Conservation (phyloP, 2,329 filamentous ascomycete species). For the Pseudogymnoascus sp. region DNA sequence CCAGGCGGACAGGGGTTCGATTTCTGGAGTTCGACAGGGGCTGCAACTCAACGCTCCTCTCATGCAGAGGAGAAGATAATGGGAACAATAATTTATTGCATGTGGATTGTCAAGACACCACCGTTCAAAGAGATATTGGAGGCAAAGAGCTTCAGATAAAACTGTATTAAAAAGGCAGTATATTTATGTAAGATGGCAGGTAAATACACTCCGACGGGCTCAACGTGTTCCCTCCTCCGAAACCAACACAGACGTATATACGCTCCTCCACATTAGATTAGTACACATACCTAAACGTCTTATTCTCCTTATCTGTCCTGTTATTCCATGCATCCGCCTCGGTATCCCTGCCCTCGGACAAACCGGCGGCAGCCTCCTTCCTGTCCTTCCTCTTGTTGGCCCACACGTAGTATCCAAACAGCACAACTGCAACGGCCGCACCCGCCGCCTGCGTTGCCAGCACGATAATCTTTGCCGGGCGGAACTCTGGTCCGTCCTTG, state of each 20-base stretch:
- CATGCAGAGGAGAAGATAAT: background rate
- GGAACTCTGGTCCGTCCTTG: conserved; percentile 41
- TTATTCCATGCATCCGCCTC: conserved; percentile 39
- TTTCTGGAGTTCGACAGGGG: background rate
- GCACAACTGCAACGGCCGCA: conserved; percentile 31
- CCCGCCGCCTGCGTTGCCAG: conserved; percentile 35
- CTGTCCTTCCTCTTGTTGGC: conserved; percentile 33
- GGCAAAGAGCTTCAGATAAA: background rate
- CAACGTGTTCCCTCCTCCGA: background rate
- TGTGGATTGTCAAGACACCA: too few relatives aligned
- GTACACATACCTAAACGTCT: conserved; percentile 45
- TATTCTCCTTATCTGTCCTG: conserved; percentile 50
- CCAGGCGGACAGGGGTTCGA: background rate
- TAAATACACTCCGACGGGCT: background rate
- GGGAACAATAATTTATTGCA: too few relatives aligned
- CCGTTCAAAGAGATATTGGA: background rate
- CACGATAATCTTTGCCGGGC: conserved; percentile 44
- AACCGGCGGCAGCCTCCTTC: conserved; percentile 31
- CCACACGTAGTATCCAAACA: conserved; percentile 44
- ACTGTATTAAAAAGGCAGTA: background rate
- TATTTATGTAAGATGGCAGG: background rate
- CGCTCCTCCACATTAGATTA: conserved; percentile 17
- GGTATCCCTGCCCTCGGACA: conserved; percentile 18
- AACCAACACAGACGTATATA: conserved; percentile 1
- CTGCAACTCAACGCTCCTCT: background rate